Percentiles rank a stretch among this genome's conserved stretches.
Evolutionary conservation across 768 basidiomycete species (phyloP).

Genomic region (Trametopsis cervina): DNA sequence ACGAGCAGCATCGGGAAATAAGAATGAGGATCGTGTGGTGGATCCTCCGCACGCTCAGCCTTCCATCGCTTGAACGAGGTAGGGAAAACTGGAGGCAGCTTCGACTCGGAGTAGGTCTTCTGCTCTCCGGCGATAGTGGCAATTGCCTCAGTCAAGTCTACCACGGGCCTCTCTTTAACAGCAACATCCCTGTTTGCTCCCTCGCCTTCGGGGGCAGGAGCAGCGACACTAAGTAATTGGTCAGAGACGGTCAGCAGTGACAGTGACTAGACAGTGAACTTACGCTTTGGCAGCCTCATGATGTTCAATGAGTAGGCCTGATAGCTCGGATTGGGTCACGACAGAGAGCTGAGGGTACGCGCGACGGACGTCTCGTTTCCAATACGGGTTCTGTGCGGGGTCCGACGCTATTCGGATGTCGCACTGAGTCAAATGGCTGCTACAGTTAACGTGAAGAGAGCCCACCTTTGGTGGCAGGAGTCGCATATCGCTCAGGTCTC

Average conservation of each 20-base stretch:
- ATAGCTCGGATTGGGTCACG: slow-evolving; percentile 78
- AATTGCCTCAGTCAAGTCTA: slow-evolving; percentile 73
- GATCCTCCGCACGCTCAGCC: slow-evolving; percentile 61
- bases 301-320: slow-evolving; percentile 75
- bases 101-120: slow-evolving; percentile 54
- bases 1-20: slow-evolving; percentile 79
- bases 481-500: slow-evolving; percentile 77
- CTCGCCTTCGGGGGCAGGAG: slow-evolving; percentile 35
- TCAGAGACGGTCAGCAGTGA: slow-evolving; percentile 11
- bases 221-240: slow-evolving; percentile 37
- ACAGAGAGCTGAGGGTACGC: slow-evolving; percentile 90
- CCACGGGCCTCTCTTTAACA: slow-evolving; percentile 32
- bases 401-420: slow-evolving; percentile 62
- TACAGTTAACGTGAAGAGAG: slow-evolving; percentile 7
- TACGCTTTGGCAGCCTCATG: slow-evolving; percentile 53
- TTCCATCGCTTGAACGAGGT: slow-evolving; percentile 66
- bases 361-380: slow-evolving; percentile 92
- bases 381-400: slow-evolving; percentile 86
- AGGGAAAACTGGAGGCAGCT: slow-evolving; percentile 71
- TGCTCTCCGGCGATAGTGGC: slow-evolving; percentile 48
- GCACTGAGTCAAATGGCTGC: slow-evolving; percentile 11
- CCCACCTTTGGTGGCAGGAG: slow-evolving; percentile 83
- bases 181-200: slow-evolving; percentile 35
- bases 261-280: slow-evolving; percentile 25
- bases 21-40: slow-evolving; percentile 75